A percentile compares a stretch with the other conserved stretches of the same genome.
Evolutionary conservation across 1,284 basidiomycete genomes (phyloP).

Genomic region (Apiotrichum brassicae): DNA sequence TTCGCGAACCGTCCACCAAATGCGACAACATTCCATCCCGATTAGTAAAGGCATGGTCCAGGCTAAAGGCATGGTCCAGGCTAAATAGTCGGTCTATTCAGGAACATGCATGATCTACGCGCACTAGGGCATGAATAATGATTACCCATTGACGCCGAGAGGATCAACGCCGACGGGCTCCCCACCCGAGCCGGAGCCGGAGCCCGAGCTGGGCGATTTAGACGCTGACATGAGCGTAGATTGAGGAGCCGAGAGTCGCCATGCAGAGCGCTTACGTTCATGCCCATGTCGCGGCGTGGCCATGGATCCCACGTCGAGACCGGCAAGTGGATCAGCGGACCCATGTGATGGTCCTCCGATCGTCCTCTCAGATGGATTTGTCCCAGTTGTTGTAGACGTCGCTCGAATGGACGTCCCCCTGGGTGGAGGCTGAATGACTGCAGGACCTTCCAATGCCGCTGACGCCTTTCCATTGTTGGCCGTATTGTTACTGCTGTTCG

Average conservation of each 20-base stretch:
- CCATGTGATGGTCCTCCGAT: neutral
- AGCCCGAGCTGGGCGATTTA: neutral
- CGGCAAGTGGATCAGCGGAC: slow-evolving; percentile 11
- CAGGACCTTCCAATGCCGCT: neutral
- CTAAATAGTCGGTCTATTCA: too few species aligned
- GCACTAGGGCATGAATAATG: too few species aligned
- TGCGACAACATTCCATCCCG: neutral
- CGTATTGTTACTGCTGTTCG: neutral
- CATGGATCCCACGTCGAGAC: slow-evolving; percentile 8
- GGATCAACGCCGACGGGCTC: slow-evolving; percentile 12
- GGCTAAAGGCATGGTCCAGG: too few species aligned
- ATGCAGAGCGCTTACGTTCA: slow-evolving; percentile 1
- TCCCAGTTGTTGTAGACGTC: neutral
- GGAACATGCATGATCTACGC: too few species aligned
- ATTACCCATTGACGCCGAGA: slow-evolving; percentile 5
- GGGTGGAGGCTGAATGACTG: too few species aligned
- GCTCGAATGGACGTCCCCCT: neutral
- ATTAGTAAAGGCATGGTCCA: too few species aligned
- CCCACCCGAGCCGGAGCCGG: slow-evolving; percentile 2
- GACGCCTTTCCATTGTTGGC: neutral
- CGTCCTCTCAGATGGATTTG: too few species aligned
- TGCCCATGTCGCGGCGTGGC: slow-evolving; percentile 2
- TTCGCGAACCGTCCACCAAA: neutral
- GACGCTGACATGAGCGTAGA: neutral
- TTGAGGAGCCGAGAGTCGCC: neutral